These are phyloP conservation scores for Solanum peruvianum DNA, from an alignment of 257 asterid genomes.

Conservation along the genomic window DNA sequence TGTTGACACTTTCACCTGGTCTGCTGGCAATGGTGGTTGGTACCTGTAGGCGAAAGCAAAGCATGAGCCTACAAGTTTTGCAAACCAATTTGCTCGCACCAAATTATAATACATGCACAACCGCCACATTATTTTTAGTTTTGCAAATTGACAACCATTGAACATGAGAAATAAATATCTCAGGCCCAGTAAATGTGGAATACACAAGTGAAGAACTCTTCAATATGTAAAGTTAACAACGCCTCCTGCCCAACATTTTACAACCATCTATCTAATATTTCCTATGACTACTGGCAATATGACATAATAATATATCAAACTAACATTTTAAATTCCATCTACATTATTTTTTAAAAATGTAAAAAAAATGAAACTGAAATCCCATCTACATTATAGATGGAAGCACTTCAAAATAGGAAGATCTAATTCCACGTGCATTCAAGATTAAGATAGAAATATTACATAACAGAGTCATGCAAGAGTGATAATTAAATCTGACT, in stretches of 20 bases:
- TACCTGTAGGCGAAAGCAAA: conserved; percentile 35
- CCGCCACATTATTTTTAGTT: background rate
- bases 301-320: background rate
- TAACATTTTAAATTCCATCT: background rate
- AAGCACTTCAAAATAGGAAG: background rate
- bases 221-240: background rate
- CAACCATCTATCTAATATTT: background rate
- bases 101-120: background rate
- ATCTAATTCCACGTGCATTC: background rate
- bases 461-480: background rate
- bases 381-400: background rate
- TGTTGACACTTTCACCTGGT: conserved; percentile 64
- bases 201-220: background rate
- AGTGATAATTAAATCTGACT: background rate
- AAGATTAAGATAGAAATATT: background rate
- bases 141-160: background rate
- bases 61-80: background rate
- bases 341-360: background rate
- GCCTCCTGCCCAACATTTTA: background rate
- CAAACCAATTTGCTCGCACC: background rate
- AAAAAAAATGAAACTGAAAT: background rate
- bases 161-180: background rate
- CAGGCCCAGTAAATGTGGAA: background rate
- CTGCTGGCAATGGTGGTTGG: conserved; percentile 88
- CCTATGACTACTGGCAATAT: background rate